Evolutionary conservation across 192 early-diverging fungal genomes (phyloP).

Genomic region (Backusella parvicylindrica): DNA sequence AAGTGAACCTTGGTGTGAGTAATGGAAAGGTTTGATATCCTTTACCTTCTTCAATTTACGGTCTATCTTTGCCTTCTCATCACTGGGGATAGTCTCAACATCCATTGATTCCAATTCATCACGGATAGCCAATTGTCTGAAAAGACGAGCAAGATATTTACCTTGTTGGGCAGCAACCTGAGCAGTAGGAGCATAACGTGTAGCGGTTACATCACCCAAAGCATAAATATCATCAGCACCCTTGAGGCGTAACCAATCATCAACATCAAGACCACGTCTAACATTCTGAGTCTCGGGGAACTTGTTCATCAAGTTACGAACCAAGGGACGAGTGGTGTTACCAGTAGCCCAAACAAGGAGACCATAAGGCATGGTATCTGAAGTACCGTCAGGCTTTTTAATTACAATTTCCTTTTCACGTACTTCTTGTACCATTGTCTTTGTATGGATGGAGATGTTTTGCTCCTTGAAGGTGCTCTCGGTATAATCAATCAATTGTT

Average conservation of each 20-base stretch:
- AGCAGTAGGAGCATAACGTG: slow-evolving; percentile 75
- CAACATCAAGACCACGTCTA: slow-evolving; percentile 68
- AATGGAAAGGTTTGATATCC: slow-evolving; percentile 68
- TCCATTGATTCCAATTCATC: slow-evolving; percentile 36
- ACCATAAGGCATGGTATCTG: slow-evolving; percentile 68
- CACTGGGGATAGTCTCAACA: neutral
- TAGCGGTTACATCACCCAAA: slow-evolving; percentile 73
- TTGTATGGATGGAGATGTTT: slow-evolving; percentile 68
- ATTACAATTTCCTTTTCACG: slow-evolving; percentile 69
- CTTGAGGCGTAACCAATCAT: slow-evolving; percentile 65
- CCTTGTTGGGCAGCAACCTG: slow-evolving; percentile 90
- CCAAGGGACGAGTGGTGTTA: slow-evolving; percentile 67
- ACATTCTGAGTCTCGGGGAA: slow-evolving; percentile 56
- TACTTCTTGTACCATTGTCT: slow-evolving; percentile 81
- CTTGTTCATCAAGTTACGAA: slow-evolving; percentile 61
- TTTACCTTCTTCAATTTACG: slow-evolving; percentile 32
- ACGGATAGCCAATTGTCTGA: slow-evolving; percentile 59
- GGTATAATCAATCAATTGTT: slow-evolving; percentile 76
- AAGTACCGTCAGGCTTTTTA: slow-evolving; percentile 56
- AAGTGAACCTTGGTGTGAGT: slow-evolving; percentile 81
- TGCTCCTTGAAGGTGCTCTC: slow-evolving; percentile 72
- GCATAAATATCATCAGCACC: slow-evolving; percentile 64
- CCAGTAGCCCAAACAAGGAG: slow-evolving; percentile 87
- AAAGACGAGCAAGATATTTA: slow-evolving; percentile 71
- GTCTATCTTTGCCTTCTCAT: slow-evolving; percentile 24